A percentile compares a stretch with the other conserved stretches of the same genome.
Evolutionary conservation across 1,284 basidiomycete species (phyloP).

Genomic region (Tilletia walkeri): DNA sequence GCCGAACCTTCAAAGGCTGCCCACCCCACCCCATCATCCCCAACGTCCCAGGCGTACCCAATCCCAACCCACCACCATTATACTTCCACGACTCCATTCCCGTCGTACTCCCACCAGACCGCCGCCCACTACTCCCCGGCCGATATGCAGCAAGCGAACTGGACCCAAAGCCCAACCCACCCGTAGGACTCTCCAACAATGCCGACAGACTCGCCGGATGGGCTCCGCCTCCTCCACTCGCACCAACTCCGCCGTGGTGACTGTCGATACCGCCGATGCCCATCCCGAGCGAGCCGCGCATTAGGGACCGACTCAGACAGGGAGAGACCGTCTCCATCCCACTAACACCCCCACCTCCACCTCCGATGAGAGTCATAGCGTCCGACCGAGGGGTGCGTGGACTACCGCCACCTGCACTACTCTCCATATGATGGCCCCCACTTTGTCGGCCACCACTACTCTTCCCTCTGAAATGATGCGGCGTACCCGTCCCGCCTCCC

Average conservation of each 20-base stretch:
- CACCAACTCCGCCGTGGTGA: no score
- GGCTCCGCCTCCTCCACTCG: no score
- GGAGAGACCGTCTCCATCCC: neutral
- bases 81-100: no score
- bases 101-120: neutral
- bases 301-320: neutral
- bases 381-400: neutral
- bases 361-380: neutral
- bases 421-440: no score
- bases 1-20: neutral
- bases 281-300: conserved; percentile 7
- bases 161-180: conserved; percentile 1
- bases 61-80: no score
- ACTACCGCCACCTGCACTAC: conserved; percentile 14
- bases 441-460: no score
- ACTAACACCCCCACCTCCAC: neutral
- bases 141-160: conserved; percentile 19
- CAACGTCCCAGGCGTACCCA: neutral
- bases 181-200: neutral
- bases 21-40: no score
- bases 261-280: neutral
- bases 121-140: no score
- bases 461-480: conserved; percentile 1
- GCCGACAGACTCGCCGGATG: neutral
- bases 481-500: conserved; percentile 11